Evolutionary conservation across 2,329 filamentous ascomycete genomes (phyloP), one percentile per base, ranked within the genome.

Genomic region (Ophiocordyceps camponoti-floridani): DNA sequence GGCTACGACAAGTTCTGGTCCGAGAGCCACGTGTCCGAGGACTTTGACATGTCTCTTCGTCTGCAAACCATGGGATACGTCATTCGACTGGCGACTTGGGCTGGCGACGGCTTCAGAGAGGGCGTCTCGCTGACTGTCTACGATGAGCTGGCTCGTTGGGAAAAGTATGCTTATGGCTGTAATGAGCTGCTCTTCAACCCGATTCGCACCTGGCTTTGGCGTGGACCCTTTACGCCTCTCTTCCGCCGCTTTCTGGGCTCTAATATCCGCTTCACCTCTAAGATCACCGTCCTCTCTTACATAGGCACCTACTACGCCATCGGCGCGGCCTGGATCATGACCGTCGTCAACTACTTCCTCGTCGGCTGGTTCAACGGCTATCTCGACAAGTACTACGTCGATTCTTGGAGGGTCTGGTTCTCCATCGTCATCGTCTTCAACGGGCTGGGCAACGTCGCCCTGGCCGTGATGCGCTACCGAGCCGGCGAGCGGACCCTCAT

Each of bases 121-220:
- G 84, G 84, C 50, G 84, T 89, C 45, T 88, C 84, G 1, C 67
- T 89, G 46, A 89, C 84, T 0, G 82, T 89, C 10, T 87, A 89
- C 56, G 84, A 89, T 60, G 84, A 89, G 60, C 69, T 89, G 47
- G 80, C 82, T 2, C 79, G 84, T 46, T 89, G 84, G 84, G 84
- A 89, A 57, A 89, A 89, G 62, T 87, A 87, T 57, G 84, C 84
- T 3, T 88, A 86, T 54, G 83, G 84, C 35, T 88, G 84, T 62
- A 84, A 83, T 58, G 84, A 88, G 64, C 68, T 89, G 46, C 69
- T 89, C 46, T 89, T 91, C 66, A 73, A 89, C 56, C 84, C 84
- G 3, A 67, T 89, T 48, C 72, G 74, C 48, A 77, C 76, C 52
- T 89, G 84, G 84, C 59, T 77, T 41, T 77, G 70, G 57, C 74